These are phyloP conservation scores for Candida verbasci DNA, from an alignment of 805 yeast genomes.

Conservation along the genomic window DNA sequence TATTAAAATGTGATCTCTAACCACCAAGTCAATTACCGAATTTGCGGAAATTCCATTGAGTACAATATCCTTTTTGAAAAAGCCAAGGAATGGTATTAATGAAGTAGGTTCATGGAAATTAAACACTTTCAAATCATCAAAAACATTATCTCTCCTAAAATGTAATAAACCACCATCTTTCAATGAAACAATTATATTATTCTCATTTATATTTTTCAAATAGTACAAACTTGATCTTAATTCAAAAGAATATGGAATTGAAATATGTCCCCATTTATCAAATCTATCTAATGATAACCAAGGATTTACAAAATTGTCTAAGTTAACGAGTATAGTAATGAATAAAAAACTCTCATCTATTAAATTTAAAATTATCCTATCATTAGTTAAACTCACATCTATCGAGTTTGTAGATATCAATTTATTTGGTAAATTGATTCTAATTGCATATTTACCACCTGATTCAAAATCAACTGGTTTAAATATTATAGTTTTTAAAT, in stretches of 20 bases:
- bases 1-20: conserved; percentile 26
- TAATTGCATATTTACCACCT: conserved; percentile 33
- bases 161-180: conserved; percentile 76
- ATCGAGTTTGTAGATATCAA: conserved; percentile 15
- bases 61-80: conserved; percentile 18
- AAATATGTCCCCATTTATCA: conserved; percentile 60
- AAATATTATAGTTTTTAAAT: conserved; percentile 26
- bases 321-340: conserved; percentile 43
- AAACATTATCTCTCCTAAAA: conserved; percentile 33
- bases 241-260: conserved; percentile 60
- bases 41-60: conserved; percentile 36
- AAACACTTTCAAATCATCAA: conserved; percentile 35
- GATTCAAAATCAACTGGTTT: conserved; percentile 36
- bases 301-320: conserved; percentile 38
- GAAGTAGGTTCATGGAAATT: conserved; percentile 50
- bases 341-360: conserved; percentile 50
- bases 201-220: conserved; percentile 38
- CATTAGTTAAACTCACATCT: conserved; percentile 10
- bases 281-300: conserved; percentile 25
- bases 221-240: conserved; percentile 26
- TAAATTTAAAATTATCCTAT: conserved; percentile 44
- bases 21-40: conserved; percentile 39
- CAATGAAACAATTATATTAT: conserved; percentile 52
- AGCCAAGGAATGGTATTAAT: conserved; percentile 24
- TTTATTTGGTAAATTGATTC: conserved; percentile 21